Evolutionary conservation across 352 stramenopile species (phyloP).

Genomic region (Thalassiosira exigua): DNA sequence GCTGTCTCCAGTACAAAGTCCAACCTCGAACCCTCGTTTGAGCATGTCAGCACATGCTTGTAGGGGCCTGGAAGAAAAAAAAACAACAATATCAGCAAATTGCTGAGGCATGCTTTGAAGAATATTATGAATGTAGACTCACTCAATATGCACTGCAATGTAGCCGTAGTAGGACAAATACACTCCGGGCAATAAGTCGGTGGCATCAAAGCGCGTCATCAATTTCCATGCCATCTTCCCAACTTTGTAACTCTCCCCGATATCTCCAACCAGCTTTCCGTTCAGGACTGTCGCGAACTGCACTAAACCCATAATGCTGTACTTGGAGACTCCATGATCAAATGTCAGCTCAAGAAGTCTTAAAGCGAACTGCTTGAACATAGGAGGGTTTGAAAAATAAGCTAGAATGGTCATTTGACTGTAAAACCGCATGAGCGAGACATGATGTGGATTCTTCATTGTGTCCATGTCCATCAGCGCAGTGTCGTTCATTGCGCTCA

Average conservation of each 20-base stretch:
- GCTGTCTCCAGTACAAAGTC: constrained; percentile 24
- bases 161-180: not conserved
- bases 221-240: constrained; percentile 3
- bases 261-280: not conserved
- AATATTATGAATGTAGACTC: too few relatives aligned
- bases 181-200: not conserved
- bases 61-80: constrained; percentile 6
- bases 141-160: constrained; percentile 2
- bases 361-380: constrained; percentile 18
- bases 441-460: not conserved
- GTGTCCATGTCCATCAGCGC: constrained; percentile 28
- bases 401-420: not conserved
- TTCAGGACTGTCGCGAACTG: not conserved
- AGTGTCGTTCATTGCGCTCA: constrained; percentile 16
- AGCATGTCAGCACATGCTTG: constrained; percentile 34
- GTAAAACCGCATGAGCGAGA: constrained; percentile 31
- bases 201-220: not conserved
- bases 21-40: constrained; percentile 30
- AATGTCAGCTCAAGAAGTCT: constrained; percentile 34
- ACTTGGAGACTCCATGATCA: constrained; percentile 19
- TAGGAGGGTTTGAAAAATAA: constrained; percentile 8
- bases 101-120: too few relatives aligned
- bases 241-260: not conserved
- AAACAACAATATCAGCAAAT: not conserved
- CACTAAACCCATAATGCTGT: constrained; percentile 14